Conservation (phyloP, 2,329 filamentous ascomycete genomes). For the Fusarium sp. region DNA sequence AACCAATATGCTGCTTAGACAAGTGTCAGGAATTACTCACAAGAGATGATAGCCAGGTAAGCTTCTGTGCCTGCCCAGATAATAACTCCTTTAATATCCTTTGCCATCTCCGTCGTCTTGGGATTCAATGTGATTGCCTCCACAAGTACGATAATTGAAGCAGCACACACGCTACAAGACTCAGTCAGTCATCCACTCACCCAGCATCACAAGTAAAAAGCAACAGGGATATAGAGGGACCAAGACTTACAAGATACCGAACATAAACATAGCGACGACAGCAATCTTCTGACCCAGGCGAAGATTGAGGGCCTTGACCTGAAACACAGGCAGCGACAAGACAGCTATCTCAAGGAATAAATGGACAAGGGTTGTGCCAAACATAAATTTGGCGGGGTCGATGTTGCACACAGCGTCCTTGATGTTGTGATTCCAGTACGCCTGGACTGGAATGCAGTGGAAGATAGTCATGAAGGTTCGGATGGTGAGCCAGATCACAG, state of each 20-base stretch:
- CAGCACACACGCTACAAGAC: conserved; percentile 15
- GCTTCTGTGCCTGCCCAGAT: conserved; percentile 30
- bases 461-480: conserved; percentile 36
- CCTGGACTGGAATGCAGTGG: conserved; percentile 25
- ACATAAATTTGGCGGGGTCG: conserved; percentile 32
- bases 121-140: conserved; percentile 25
- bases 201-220: neutral
- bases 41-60: conserved; percentile 30
- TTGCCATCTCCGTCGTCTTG: conserved; percentile 27
- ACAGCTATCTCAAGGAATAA: conserved; percentile 29
- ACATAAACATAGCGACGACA: conserved; percentile 33
- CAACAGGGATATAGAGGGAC: neutral
- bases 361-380: conserved; percentile 32
- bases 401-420: conserved; percentile 28
- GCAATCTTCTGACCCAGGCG: conserved; percentile 26
- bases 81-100: conserved; percentile 26
- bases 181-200: neutral
- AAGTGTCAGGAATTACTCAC: conserved; percentile 7
- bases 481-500: conserved; percentile 32
- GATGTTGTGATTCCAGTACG: conserved; percentile 31
- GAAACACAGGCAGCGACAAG: conserved; percentile 27
- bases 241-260: conserved; percentile 34
- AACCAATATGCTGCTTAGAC: neutral
- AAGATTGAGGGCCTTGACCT: conserved; percentile 30
- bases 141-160: conserved; percentile 24